Evolutionary conservation across 768 basidiomycete genomes (phyloP).

Genomic region (Xerocomellus chrysenteron): DNA sequence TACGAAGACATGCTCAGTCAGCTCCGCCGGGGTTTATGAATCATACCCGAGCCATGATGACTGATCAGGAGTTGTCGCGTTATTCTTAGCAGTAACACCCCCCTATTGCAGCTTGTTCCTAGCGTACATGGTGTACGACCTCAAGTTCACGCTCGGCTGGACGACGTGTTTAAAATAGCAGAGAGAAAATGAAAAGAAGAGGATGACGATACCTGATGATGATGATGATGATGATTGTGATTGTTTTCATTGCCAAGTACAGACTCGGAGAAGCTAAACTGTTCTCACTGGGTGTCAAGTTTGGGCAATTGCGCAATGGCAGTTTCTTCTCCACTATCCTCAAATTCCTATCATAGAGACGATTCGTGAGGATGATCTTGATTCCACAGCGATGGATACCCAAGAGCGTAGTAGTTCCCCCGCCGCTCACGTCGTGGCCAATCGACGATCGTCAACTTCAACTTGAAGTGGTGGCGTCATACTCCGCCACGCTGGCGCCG

Average conservation of each 20-base stretch:
- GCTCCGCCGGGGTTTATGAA: slow-evolving; percentile 1
- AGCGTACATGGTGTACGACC: background rate
- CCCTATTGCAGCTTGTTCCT: background rate
- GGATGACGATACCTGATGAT: background rate
- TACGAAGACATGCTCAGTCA: slow-evolving; percentile 5
- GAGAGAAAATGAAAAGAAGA: background rate
- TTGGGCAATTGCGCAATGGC: too few relatives aligned
- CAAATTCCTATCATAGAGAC: slow-evolving; percentile 26
- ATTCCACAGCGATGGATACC: slow-evolving; percentile 19
- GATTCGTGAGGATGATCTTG: slow-evolving; percentile 17
- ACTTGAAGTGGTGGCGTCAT: slow-evolving; percentile 25
- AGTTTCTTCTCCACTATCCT: slow-evolving; percentile 2
- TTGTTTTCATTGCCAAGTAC: too few relatives aligned
- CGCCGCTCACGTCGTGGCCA: slow-evolving; percentile 13
- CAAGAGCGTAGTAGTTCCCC: slow-evolving; percentile 20
- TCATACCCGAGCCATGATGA: too few relatives aligned
- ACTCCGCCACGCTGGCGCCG: slow-evolving; percentile 36
- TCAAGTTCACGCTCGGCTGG: background rate
- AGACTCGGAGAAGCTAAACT: too few relatives aligned
- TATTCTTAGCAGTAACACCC: background rate
- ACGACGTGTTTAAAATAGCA: background rate
- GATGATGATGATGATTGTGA: background rate
- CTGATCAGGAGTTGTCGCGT: slow-evolving; percentile 15
- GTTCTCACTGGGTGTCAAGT: too few relatives aligned
- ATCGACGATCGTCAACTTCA: too few relatives aligned